Evolutionary conservation across 2,329 filamentous ascomycete genomes (phyloP), one percentile per base, ranked within the genome.

Genomic region (Colletotrichum musicola): DNA sequence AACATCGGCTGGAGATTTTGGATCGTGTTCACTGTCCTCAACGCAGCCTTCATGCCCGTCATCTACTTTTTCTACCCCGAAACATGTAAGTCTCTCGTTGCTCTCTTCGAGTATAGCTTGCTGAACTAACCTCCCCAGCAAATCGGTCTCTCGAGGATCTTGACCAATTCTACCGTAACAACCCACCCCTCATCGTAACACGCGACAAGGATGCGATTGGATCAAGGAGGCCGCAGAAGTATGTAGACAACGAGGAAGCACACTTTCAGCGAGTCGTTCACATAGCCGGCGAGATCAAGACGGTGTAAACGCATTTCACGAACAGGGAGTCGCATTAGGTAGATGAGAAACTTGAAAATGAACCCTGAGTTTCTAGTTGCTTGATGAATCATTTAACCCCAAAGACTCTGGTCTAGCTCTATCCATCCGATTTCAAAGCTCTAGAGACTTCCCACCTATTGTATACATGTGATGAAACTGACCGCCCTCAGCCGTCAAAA

Each of bases 1-100:
- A 85, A 82, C 20, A 77, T 88, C 0, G 80, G 81, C 0, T 88
- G 83, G 79, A 81, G 80, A 49, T 87, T 84, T 72, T 88, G 81
- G 77, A 80, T 88, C 25, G 80, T 88, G 53, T 88, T 81, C 78
- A 80, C 82, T 1, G 79, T 83, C 12, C 81, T 85, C 59, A 84
- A 83, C 72, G 78, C 81, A 46, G 69, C 77, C 2, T 85, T 84
- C 58, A 16, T 85, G 9, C 83, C 82, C 0, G 76, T 83, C 44
- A 82, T 83, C 6, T 85, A 83, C 72, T 78, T 84, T 56, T 78
- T 85, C 54, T 85, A 85, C 58, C 82, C 83, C 0, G 83, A 85
- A 67, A 85, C 84, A 47, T n/a, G 44, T 47, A 47, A 1, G 44
- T 18, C 14, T 18, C 9, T 6, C 5, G 7, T n/a, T 47, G 2